Evolutionary conservation across 1,284 basidiomycete genomes (phyloP), one percentile per base, ranked within the genome.

Genomic region (Porogramme epimiltina): DNA sequence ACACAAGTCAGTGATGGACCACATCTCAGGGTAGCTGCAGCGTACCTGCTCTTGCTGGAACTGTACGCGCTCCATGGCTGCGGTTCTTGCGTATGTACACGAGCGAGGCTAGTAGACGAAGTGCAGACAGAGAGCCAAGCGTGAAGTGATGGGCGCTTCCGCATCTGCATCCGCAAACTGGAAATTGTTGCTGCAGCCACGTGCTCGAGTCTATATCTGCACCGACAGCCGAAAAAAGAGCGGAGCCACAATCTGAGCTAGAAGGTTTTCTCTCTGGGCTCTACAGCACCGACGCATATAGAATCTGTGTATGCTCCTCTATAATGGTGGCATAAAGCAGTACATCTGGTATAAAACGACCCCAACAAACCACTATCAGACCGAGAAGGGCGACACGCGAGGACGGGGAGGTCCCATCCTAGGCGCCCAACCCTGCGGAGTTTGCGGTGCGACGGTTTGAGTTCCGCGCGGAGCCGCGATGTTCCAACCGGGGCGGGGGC

Each of bases 41-140:
- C 73, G 49, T 52, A 78, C 85, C 77, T 93, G 87, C 85, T 97
- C 95, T 69, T 96, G 91, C 73, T 95, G 87, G 64, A 91, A 96
- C 62, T 96, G 91, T 0, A 97, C 94, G 59, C 93, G 84, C 79
- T 97, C 93, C 93, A 96, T 96, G 34, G n/a, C 28, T 8, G n/a
- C n/a, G n/a, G n/a, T n/a, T n/a, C 45, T 36, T 42, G 33, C 6
- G 6, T 31, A 31, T 31, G 28, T 8, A 6, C 28, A 13, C 28
- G 8, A 6, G 28, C 28, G 28, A 13, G 13, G 8, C 28, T 31
- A 31, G 28, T 6, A 31, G 28, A 31, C n/a, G 28, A 31, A 13
- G 28, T 31, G 28, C 8, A 31, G 28, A 31, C 28, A 31, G 28
- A 31, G 28, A 6, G 13, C 28, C 8, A 13, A 31, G 28, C 8